A percentile compares a stretch with the other conserved stretches of the same genome.
Evolutionary conservation across 2,329 filamentous ascomycete genomes (phyloP).

Genomic region (Amauroascus verrucosus): DNA sequence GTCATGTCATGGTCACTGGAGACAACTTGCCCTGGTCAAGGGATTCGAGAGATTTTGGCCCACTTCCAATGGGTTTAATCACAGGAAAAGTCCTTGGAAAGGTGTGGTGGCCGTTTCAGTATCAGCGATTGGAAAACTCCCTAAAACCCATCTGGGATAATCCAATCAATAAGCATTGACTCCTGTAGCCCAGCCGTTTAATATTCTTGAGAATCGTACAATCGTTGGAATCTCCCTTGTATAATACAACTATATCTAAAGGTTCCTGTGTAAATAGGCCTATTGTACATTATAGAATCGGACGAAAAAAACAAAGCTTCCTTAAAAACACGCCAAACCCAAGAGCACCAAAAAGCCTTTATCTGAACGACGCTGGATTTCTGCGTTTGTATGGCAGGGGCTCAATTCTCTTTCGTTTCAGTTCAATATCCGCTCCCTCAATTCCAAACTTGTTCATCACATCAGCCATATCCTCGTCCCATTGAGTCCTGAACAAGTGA

Average conservation of each 20-base stretch:
- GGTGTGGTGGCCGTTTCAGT: conserved; percentile 29
- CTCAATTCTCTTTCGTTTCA: conserved; percentile 68
- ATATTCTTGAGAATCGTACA: not conserved
- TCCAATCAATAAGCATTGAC: not conserved
- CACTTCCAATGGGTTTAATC: conserved; percentile 73
- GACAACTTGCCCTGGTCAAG: conserved; percentile 77
- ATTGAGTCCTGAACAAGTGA: conserved; percentile 76
- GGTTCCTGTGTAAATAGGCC: conserved; percentile 7
- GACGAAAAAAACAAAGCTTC: not conserved
- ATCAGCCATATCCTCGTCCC: conserved; percentile 77
- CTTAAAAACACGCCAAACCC: not conserved
- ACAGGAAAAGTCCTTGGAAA: conserved; percentile 65
- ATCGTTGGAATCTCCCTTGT: not conserved
- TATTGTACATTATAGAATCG: conserved; percentile 32
- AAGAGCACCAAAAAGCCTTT: conserved; percentile 11
- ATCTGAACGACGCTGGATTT: conserved; percentile 39
- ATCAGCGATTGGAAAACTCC: conserved; percentile 31
- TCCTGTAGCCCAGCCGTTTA: not conserved
- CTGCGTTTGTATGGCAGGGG: conserved; percentile 45
- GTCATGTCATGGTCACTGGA: conserved; percentile 83
- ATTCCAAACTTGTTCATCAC: conserved; percentile 76
- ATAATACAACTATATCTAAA: conserved; percentile 8
- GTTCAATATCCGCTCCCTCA: conserved; percentile 69
- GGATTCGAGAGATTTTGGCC: conserved; percentile 79
- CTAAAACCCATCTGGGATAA: conserved; percentile 22